These are phyloP conservation scores for Echinochloa phyllopogon DNA, from an alignment of 176 grass and related monocot species.

Conservation along the genomic window DNA sequence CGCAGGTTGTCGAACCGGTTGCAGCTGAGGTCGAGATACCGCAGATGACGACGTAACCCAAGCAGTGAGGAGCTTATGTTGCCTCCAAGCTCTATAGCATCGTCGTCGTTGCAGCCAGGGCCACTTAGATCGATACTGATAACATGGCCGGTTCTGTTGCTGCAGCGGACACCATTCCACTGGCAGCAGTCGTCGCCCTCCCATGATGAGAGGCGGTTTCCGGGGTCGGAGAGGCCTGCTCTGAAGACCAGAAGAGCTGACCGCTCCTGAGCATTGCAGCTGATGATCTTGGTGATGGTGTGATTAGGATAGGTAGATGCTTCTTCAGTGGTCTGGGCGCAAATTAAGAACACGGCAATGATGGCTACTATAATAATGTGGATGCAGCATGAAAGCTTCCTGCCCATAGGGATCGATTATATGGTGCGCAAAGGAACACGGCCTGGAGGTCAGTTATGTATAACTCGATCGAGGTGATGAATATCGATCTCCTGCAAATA, in stretches of 20 bases:
- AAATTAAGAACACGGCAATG: no score
- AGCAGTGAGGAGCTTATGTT: slow-evolving; percentile 37
- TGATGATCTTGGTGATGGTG: not conserved
- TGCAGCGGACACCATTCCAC: slow-evolving; percentile 20
- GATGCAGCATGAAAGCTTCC: no score
- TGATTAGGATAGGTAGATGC: no score
- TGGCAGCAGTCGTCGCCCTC: not conserved
- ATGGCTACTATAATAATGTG: no score
- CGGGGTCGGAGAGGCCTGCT: not conserved
- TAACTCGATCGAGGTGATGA: no score
- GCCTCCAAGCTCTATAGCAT: not conserved
- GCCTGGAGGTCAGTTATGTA: no score
- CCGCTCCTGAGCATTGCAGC: not conserved
- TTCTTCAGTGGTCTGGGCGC: no score
- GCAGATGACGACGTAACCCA: slow-evolving; percentile 18
- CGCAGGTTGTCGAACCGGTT: slow-evolving; percentile 22
- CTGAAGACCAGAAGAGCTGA: not conserved
- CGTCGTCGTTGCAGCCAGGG: not conserved
- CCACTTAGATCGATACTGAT: slow-evolving; percentile 26
- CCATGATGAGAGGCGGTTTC: not conserved
- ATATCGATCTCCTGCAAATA: no score
- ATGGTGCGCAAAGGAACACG: no score
- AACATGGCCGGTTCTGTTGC: slow-evolving; percentile 35
- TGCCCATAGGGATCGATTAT: no score
- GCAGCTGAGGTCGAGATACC: slow-evolving; percentile 45